These are phyloP conservation scores for Globisporangium echinulatum DNA, from an alignment of 352 stramenopile species.

Conservation along the genomic window DNA sequence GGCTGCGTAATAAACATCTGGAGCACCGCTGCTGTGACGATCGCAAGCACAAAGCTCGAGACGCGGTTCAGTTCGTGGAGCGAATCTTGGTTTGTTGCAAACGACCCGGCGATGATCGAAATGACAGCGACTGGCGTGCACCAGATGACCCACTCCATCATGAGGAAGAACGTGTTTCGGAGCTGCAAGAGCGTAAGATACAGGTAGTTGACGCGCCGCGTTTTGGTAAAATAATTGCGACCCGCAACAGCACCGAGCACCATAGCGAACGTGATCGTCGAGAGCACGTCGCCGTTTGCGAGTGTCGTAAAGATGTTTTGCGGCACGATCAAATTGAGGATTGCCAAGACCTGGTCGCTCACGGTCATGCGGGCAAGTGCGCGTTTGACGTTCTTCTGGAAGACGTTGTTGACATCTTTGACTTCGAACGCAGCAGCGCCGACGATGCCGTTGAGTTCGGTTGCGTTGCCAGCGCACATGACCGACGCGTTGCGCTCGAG, in stretches of 20 bases:
- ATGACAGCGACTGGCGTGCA: conserved; percentile 54
- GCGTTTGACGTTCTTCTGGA: conserved; percentile 31
- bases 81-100: conserved; percentile 40
- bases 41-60: conserved; percentile 47
- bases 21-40: conserved; percentile 21
- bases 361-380: conserved; percentile 41
- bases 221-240: conserved; percentile 53
- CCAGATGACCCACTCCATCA: conserved; percentile 64
- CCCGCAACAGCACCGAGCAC: conserved; percentile 51
- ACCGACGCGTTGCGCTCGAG: not conserved
- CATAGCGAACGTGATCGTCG: conserved; percentile 68
- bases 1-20: conserved; percentile 56
- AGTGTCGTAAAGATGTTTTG: conserved; percentile 59
- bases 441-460: conserved; percentile 5
- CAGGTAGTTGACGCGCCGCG: conserved; percentile 47
- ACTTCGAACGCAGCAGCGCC: conserved; percentile 30
- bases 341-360: conserved; percentile 49
- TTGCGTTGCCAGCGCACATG: conserved; percentile 2
- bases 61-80: conserved; percentile 33
- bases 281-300: conserved; percentile 41
- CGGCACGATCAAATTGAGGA: conserved; percentile 50
- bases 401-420: conserved; percentile 39
- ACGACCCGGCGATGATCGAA: conserved; percentile 57
- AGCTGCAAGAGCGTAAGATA: conserved; percentile 65
- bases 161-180: conserved; percentile 64